Base-by-base conservation (phyloP, 1,284 basidiomycete species). In the Fistulinella staudtii region DNA sequence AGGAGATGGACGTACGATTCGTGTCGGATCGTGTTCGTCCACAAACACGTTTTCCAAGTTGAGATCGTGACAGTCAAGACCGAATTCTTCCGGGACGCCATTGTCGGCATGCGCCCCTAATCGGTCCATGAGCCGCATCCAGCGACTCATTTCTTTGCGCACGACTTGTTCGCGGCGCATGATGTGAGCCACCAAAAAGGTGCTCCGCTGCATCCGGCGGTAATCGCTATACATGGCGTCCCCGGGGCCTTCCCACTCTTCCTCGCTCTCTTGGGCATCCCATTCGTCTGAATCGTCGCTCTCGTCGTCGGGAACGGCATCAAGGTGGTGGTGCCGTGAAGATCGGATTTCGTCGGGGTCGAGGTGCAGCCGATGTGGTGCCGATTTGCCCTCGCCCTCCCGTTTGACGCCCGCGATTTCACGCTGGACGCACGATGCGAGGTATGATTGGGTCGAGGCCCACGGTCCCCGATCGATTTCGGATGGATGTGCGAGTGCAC, bases 41-140 rank as follows among this genome's bases (percentile, higher is more conserved):
- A 90, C 86, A 53, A 90, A 89, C 5, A 89, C 70, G 57, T 90
- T 89, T 66, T 87, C 83, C 57, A 86, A 63, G 61, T 82, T 89
- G 35, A 89, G 62, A 62, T 90, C 86, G 57, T 90, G 86, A 51
- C 80, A 82, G 56, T 89, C 86, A 37, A 89, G 65, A 5, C 78
- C 76, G 60, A 89, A 89, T 53, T 79, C 73, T 58, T 84, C 83
- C 10, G 40, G 49, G 14, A 41, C 50, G 37, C 56, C 28, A 45
- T 51, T 8, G 39, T 57, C 45, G 29, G 51, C 42, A 46, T 64
- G 40, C 41, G 58, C 50, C 28, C 67, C 66, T 25, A 89, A 59
- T 36, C 69, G 63, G 49, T 80, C 77, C 83, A 89, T 85, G 54
- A 88, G 61, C 31, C 57, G 58, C 65, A 76, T 71, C 75, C 82